Conservation (phyloP, 345 rosid species). For the Viola odorata region DNA sequence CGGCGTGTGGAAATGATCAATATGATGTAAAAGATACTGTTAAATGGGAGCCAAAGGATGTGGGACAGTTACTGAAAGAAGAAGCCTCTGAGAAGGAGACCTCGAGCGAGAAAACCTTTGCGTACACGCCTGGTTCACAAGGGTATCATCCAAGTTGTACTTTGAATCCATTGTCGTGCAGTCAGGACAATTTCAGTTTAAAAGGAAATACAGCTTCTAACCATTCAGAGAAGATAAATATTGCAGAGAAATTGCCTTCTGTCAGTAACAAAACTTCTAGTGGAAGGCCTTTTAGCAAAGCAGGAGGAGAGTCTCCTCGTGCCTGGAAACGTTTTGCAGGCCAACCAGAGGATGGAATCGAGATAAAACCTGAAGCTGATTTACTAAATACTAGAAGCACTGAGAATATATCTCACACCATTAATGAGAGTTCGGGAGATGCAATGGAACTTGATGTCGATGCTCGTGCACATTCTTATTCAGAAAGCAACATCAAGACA, state of each 20-base stretch:
- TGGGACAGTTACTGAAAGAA: background rate
- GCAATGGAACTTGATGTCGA: constrained; percentile 21
- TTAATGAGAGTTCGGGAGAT: constrained; percentile 19
- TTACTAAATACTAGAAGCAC: background rate
- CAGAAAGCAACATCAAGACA: constrained; percentile 16
- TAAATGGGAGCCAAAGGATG: constrained; percentile 4
- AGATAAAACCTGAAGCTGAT: constrained; percentile 3
- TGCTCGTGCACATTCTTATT: constrained; percentile 7
- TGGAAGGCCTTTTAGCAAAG: background rate
- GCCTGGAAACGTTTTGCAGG: constrained; percentile 6
- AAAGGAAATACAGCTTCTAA: constrained; percentile 7
- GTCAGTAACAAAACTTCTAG: background rate
- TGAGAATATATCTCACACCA: constrained; percentile 9
- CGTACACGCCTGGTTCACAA: background rate
- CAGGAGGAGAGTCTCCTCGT: background rate
- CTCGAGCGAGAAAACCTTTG: constrained; percentile 1
- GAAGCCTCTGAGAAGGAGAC: constrained; percentile 1
- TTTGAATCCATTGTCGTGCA: constrained; percentile 9
- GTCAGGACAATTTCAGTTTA: constrained; percentile 1
- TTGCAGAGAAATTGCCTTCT: constrained; percentile 7
- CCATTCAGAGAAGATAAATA: constrained; percentile 7
- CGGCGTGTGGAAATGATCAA: background rate
- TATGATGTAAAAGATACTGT: background rate
- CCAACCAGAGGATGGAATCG: background rate
- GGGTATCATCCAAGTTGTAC: background rate